A percentile compares a stretch with the other conserved stretches of the same genome.
These are phyloP conservation scores for Hura crepitans DNA, from an alignment of 441 rosid species.

Conservation along the genomic window DNA sequence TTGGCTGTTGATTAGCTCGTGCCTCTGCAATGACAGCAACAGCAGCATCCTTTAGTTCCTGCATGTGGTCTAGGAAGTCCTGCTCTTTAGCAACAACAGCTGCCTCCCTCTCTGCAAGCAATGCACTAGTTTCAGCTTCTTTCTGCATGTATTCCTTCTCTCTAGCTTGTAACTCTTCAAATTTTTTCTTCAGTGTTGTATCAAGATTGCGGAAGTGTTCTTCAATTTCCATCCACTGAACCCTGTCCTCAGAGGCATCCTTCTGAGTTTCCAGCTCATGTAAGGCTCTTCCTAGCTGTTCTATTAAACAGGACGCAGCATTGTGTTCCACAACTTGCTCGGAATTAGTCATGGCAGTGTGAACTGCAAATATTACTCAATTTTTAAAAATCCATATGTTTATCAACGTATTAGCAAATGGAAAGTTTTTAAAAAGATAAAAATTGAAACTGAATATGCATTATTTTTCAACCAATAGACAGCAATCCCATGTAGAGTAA, in stretches of 20 bases:
- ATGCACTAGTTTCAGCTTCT: conserved; percentile 58
- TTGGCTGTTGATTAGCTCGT: conserved; percentile 31
- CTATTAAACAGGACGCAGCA: conserved; percentile 50
- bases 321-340: conserved; percentile 31
- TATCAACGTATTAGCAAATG: background rate
- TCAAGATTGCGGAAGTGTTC: conserved; percentile 80
- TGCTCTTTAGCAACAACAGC: conserved; percentile 69
- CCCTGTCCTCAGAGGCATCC: conserved; percentile 54
- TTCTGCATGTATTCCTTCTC: conserved; percentile 65
- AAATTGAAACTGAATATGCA: background rate
- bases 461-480: background rate
- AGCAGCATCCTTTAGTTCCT: conserved; percentile 75
- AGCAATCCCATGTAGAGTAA: background rate
- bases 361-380: conserved; percentile 11
- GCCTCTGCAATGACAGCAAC: conserved; percentile 51
- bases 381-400: conserved; percentile 22
- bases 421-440: background rate
- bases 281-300: conserved; percentile 80
- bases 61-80: conserved; percentile 59
- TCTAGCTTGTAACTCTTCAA: conserved; percentile 73
- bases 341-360: conserved; percentile 23
- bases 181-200: conserved; percentile 62
- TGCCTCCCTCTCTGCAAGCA: conserved; percentile 54
- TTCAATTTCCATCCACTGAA: conserved; percentile 82
- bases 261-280: conserved; percentile 69